These are phyloP conservation scores for Ophiocordyceps camponoti-rufipedis DNA, from an alignment of 2,329 filamentous ascomycete genomes.

Conservation along the genomic window DNA sequence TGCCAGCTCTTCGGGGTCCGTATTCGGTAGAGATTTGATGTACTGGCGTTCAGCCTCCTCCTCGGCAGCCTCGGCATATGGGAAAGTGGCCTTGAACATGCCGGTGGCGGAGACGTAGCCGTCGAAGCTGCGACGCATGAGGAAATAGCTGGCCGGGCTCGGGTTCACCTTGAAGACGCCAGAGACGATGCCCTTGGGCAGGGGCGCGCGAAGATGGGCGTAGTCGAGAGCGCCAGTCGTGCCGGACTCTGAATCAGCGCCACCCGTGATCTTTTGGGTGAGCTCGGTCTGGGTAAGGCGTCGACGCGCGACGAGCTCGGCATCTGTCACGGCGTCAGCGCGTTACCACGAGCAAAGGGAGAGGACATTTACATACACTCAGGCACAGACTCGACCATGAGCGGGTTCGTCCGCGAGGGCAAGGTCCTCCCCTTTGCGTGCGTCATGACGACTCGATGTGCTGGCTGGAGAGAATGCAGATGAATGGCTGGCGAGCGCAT, in stretches of 20 bases:
- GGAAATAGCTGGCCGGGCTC: constrained; percentile 81
- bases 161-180: constrained; percentile 65
- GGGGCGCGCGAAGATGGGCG: constrained; percentile 78
- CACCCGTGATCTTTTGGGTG: constrained; percentile 58
- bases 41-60: constrained; percentile 64
- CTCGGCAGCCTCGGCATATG: constrained; percentile 53
- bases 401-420: constrained; percentile 44
- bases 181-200: constrained; percentile 79
- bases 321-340: constrained; percentile 28
- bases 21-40: constrained; percentile 66
- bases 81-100: constrained; percentile 86
- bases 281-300: constrained; percentile 87
- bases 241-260: constrained; percentile 55
- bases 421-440: constrained; percentile 23
- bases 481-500: neutral
- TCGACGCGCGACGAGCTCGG: constrained; percentile 63
- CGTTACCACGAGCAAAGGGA: constrained; percentile 2
- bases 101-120: constrained; percentile 73
- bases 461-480: constrained; percentile 2
- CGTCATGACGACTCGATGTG: constrained; percentile 16
- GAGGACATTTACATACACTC: constrained; percentile 40
- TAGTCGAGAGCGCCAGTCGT: constrained; percentile 83
- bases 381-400: constrained; percentile 46
- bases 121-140: constrained; percentile 82
- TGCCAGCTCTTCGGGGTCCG: constrained; percentile 80